Percentiles rank a stretch among this genome's conserved stretches.
Evolutionary conservation across 2,329 filamentous ascomycete species (phyloP).

Genomic region (Ilyonectria robusta): DNA sequence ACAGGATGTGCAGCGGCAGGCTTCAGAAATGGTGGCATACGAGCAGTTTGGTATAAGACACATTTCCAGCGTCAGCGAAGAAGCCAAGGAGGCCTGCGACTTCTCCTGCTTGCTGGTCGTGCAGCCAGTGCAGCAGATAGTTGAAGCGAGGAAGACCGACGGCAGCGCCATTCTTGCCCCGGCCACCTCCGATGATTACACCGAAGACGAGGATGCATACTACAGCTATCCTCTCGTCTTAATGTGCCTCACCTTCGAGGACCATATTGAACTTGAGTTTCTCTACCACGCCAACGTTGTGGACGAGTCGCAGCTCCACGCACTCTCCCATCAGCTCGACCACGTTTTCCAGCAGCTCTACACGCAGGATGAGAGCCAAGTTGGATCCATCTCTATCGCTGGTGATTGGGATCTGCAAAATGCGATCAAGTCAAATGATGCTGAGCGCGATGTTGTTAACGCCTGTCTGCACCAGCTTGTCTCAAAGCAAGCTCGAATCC

Average conservation of each 20-base stretch:
- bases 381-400: neutral
- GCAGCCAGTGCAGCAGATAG: slow-evolving; percentile 18
- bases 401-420: slow-evolving; percentile 11
- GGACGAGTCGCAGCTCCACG: neutral
- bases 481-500: slow-evolving; percentile 16
- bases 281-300: slow-evolving; percentile 10
- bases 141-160: neutral
- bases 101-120: slow-evolving; percentile 26
- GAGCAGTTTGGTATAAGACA: slow-evolving; percentile 35
- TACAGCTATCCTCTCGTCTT: slow-evolving; percentile 44
- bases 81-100: slow-evolving; percentile 9
- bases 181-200: neutral
- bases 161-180: neutral
- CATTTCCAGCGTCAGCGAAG: slow-evolving; percentile 35
- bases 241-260: slow-evolving; percentile 3
- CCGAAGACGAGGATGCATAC: slow-evolving; percentile 28
- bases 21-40: slow-evolving; percentile 28
- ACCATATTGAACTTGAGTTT: slow-evolving; percentile 8
- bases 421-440: neutral
- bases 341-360: slow-evolving; percentile 6
- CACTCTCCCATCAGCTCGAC: neutral
- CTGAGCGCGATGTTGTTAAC: slow-evolving; percentile 9
- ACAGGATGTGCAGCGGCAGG: slow-evolving; percentile 42
- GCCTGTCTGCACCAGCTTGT: slow-evolving; percentile 19
- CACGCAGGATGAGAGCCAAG: neutral